phyloP scores from a whole-genome alignment of 176 grass and related monocot species.

The Rhipidocladum racemiflorum region DNA sequence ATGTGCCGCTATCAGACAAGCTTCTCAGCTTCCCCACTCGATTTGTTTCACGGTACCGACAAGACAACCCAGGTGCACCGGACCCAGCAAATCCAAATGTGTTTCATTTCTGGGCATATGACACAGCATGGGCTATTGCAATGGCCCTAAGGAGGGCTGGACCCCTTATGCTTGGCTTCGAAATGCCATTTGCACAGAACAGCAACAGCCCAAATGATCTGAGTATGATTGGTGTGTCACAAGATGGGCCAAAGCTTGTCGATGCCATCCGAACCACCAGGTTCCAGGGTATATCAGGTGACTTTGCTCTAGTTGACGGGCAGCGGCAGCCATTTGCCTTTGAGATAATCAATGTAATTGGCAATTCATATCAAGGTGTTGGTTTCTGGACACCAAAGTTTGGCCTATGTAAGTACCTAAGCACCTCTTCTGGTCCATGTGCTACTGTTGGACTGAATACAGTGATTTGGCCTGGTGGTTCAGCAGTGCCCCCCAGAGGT shows the following conservation, averaged over 20 bases:
- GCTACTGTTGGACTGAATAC: background rate
- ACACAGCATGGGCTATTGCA: conserved; percentile 44
- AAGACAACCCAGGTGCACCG: conserved; percentile 12
- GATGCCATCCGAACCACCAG: conserved; percentile 10
- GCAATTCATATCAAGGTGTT: background rate
- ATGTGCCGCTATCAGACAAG: background rate
- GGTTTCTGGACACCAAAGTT: conserved; percentile 12
- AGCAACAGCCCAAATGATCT: conserved; percentile 22
- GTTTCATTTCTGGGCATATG: conserved; percentile 46
- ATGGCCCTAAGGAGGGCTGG: background rate
- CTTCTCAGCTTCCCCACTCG: background rate
- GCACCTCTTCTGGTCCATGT: background rate
- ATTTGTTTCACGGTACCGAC: conserved; percentile 18
- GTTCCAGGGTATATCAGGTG: conserved; percentile 34
- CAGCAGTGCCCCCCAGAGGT: too few species aligned
- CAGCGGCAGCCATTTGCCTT: conserved; percentile 33
- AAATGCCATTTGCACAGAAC: background rate
- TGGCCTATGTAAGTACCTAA: background rate
- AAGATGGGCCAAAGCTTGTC: conserved; percentile 11
- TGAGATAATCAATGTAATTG: conserved; percentile 39
- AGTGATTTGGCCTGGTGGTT: conserved; percentile 37
- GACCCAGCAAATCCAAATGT: conserved; percentile 26
- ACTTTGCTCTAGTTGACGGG: conserved; percentile 37
- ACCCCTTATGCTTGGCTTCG: conserved; percentile 4
- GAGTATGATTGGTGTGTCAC: conserved; percentile 24